Evolutionary conservation across 2,329 filamentous ascomycete species (phyloP).

Genomic region (Aspergillus nomiae): DNA sequence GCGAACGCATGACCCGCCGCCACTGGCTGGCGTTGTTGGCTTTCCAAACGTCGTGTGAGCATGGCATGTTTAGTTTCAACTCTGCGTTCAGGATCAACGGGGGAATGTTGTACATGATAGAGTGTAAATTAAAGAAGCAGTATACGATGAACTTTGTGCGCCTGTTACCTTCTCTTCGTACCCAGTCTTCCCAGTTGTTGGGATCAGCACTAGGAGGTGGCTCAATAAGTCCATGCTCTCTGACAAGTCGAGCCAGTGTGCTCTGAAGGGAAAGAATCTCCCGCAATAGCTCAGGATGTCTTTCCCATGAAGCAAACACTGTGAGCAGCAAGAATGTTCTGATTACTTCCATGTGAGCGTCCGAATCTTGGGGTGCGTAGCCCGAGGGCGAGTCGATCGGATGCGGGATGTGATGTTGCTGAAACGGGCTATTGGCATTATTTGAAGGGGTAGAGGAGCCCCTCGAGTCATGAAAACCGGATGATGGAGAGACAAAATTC

Average conservation of each 20-base stretch:
- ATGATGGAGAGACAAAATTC: constrained; percentile 42
- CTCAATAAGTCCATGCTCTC: constrained; percentile 54
- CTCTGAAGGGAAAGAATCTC: constrained; percentile 61
- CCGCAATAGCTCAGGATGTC: constrained; percentile 58
- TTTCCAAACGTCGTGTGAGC: constrained; percentile 58
- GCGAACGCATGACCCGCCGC: constrained; percentile 43
- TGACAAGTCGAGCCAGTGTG: constrained; percentile 56
- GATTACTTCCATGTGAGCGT: constrained; percentile 53
- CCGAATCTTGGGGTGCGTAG: constrained; percentile 44
- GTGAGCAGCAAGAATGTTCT: constrained; percentile 57
- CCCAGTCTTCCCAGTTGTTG: constrained; percentile 57
- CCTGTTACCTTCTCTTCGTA: constrained; percentile 54
- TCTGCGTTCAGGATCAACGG: constrained; percentile 60
- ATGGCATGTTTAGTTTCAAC: constrained; percentile 57
- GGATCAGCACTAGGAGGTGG: constrained; percentile 36
- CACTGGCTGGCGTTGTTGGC: constrained; percentile 54
- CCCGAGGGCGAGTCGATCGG: constrained; percentile 34
- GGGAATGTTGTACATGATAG: constrained; percentile 63
- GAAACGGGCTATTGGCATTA: constrained; percentile 46
- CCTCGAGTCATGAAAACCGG: constrained; percentile 42
- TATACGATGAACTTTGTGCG: constrained; percentile 60
- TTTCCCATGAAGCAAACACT: constrained; percentile 62
- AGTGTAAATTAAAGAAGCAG: constrained; percentile 62
- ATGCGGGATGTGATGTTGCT: constrained; percentile 36
- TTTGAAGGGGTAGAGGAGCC: constrained; percentile 46